Base-by-base conservation (phyloP, 345 rosid species). In the Gossypium stocksii region DNA sequence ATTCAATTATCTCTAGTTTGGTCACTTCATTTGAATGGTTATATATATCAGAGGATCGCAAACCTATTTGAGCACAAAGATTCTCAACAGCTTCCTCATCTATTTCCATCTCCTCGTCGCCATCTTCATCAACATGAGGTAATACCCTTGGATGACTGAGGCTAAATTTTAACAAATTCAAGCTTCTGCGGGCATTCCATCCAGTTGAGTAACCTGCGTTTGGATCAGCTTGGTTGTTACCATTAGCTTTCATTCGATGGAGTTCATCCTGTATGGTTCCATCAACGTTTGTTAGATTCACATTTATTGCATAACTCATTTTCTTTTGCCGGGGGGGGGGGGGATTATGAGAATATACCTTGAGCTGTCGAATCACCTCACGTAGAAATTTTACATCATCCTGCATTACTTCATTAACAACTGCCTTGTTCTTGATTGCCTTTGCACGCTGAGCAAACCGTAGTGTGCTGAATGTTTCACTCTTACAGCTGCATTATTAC, bases 71-170 rank as follows among this genome's bases (percentile, higher is more conserved):
- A 75, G 78, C 78, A 77, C 88, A 89, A 70, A 91, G 87, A 81
- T 84, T 89, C 88, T 91, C 99, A 64, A 96, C 93, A 76, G 91
- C 98, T 76, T 90, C 92, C 82, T 96, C 99, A 73, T 93, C 99
- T 76, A 96, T 92, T 90, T 96, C 97, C 99, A 96, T 96, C 85
- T 91, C 98, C 83, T 86, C 92, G 75, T 96, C 99, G 15, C 98
- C 91, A 69, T 96, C 99, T 77, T 90, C 93, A 54, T 96, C 99
- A 77, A 91, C 82, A 77, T 77, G 80, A 52, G 89, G 76, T 77
- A 89, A 80, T 58, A 86, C 78, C 83, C 81, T 86, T 16, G 97
- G 97, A 82, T 85, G 92, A 79, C 83, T 84, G 61, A 96, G 89
- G 78, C 97, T 95, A 79, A 83, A 81, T 82, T 86, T 93, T 80